Base-by-base conservation (phyloP, 257 asterid species). In the Primulina tabacum region DNA sequence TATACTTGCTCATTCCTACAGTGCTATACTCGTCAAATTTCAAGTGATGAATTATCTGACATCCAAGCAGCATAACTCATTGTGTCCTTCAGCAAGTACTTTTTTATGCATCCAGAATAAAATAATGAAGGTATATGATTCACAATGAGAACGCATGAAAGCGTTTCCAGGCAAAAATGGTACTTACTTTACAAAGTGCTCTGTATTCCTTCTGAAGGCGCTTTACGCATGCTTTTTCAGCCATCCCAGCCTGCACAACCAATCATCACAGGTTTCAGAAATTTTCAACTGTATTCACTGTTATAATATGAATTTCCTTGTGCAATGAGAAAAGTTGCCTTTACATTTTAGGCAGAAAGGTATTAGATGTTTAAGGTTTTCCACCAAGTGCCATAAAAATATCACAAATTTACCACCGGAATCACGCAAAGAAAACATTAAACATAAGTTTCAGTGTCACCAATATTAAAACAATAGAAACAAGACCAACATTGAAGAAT, bases 131-230 rank as follows among this genome's bases (percentile, higher is more conserved):
- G 57, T 59, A 67, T 67, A 63, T 32, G 38, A 64, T 62, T 67
- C 17, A 69, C 33, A 60, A 28, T 17, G 47, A 67, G 75, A 24
- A 37, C 29, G 64, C 6, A 30, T 18, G 29, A 63, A 33, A 73
- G 21, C 37, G 61, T 52, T 68, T 52, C 61, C 0, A 30, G 72
- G 24, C 75, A 59, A 50, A 66, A 63, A 28, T 70, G 40, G 57
- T 18, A 57, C 94, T 77, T 82, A 95, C 99, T 81, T 95, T 92
- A 77, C 95, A 90, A 52, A 95, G 95, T 68, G 97, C 86, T 87
- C 98, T 83, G 77, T 88, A 92, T 82, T 95, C 99, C 83, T 92
- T 95, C 78, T 89, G 99, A 37, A 95, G 96, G 75, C 99, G 98
- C 84, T 89, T 89, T 40, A 91, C 91, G 60, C 99, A 93, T 12